phyloP scores from a whole-genome alignment of 495 filamentous ascomycete genomes.

The Ramalina intermedia region DNA sequence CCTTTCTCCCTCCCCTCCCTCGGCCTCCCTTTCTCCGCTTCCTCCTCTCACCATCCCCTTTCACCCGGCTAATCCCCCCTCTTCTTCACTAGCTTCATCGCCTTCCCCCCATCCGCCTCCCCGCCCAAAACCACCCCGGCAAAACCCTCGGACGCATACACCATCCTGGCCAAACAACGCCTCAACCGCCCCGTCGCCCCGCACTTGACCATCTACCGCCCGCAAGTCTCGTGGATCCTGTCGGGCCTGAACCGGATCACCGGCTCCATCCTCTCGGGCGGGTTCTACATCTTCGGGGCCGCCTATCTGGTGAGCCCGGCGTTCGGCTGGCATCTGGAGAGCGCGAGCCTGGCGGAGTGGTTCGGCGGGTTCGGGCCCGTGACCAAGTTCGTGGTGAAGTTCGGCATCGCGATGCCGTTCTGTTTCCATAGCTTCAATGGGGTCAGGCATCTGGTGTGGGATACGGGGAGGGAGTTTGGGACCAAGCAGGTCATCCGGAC shows the following conservation, averaged over 20 bases:
- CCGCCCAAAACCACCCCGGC: slow-evolving; percentile 44
- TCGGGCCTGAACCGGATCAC: slow-evolving; percentile 70
- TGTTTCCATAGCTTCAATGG: slow-evolving; percentile 79
- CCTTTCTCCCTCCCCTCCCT: not conserved
- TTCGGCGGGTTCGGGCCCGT: slow-evolving; percentile 57
- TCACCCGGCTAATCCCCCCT: slow-evolving; percentile 12
- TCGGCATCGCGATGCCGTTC: slow-evolving; percentile 63
- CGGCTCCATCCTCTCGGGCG: slow-evolving; percentile 53
- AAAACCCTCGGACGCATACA: slow-evolving; percentile 39
- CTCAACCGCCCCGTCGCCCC: slow-evolving; percentile 72
- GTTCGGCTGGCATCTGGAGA: slow-evolving; percentile 76
- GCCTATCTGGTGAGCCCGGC: slow-evolving; percentile 74
- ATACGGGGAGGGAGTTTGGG: slow-evolving; percentile 52
- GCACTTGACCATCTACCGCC: slow-evolving; percentile 79
- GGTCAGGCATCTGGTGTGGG: slow-evolving; percentile 79
- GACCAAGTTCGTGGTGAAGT: slow-evolving; percentile 61
- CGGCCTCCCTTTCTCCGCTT: too few relatives aligned
- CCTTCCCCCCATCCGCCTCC: not conserved
- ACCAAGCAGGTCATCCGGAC: slow-evolving; percentile 58
- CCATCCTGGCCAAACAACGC: slow-evolving; percentile 76
- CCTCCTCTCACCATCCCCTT: not conserved
- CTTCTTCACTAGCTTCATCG: not conserved
- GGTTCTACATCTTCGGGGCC: slow-evolving; percentile 68
- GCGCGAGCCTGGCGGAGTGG: slow-evolving; percentile 58
- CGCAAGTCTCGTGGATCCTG: slow-evolving; percentile 73